A percentile compares a stretch with the other conserved stretches of the same genome.
These are phyloP conservation scores for Microbotryum intermedium DNA, from an alignment of 1,284 basidiomycete species.

Conservation along the genomic window DNA sequence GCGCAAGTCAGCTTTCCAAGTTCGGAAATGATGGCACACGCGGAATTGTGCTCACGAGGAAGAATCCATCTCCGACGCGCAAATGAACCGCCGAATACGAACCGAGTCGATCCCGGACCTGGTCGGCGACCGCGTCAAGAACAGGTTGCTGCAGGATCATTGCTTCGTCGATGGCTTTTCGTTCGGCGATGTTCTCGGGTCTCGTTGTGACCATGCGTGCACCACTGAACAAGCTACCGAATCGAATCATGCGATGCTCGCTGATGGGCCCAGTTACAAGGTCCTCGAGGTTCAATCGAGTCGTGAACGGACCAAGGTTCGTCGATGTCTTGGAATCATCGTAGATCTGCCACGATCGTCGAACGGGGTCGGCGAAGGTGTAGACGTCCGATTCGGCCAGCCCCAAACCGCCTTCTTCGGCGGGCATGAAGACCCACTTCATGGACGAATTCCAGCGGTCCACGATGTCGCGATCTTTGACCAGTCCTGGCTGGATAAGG, in stretches of 20 bases:
- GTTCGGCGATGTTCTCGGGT: not conserved
- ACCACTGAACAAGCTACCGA: conserved; percentile 23
- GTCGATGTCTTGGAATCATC: conserved; percentile 3
- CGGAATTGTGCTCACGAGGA: not conserved
- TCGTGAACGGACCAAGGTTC: not conserved
- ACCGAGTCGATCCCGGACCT: conserved; percentile 10
- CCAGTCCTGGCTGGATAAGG: conserved; percentile 4
- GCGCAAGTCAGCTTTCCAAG: too few relatives aligned
- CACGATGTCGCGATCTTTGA: conserved; percentile 5
- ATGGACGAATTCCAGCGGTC: conserved; percentile 21
- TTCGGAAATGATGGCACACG: conserved; percentile 9
- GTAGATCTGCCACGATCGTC: conserved; percentile 19
- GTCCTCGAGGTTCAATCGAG: conserved; percentile 10
- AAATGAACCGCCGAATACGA: conserved; percentile 19
- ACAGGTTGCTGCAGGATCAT: conserved; percentile 11
- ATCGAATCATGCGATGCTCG: conserved; percentile 12
- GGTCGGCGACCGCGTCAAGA: conserved; percentile 11
- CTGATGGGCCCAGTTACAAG: not conserved
- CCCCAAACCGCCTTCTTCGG: conserved; percentile 12
- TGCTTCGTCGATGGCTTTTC: not conserved
- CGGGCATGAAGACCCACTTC: not conserved
- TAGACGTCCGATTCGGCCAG: conserved; percentile 5
- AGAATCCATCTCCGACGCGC: conserved; percentile 14
- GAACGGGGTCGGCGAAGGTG: conserved; percentile 8
- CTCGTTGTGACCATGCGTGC: conserved; percentile 6